These are phyloP conservation scores for thale cress (Arabidopsis thaliana) DNA, from an alignment of 345 rosid species.

Conservation along the genomic window TAIR10.1 NC_003070.9:18673001-18673500, in stretches of 20 bases:
- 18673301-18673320: slow-evolving; percentile 49
- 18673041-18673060: slow-evolving; percentile 54
- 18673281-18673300: slow-evolving; percentile 40
- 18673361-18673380: slow-evolving; percentile 61
- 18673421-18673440: slow-evolving; percentile 54
- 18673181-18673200: slow-evolving; percentile 56
- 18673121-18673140: slow-evolving; percentile 41
- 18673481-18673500: slow-evolving; percentile 67
- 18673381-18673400: slow-evolving; percentile 64
- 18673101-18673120: slow-evolving; percentile 41
- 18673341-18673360: slow-evolving; percentile 54
- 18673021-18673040: slow-evolving; percentile 40
- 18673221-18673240: slow-evolving; percentile 65
- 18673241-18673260: slow-evolving; percentile 61
- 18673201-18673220: slow-evolving; percentile 59
- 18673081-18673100: slow-evolving; percentile 29
- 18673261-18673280: slow-evolving; percentile 45
- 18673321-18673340: slow-evolving; percentile 46
- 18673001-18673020: slow-evolving; percentile 39
- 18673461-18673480: slow-evolving; percentile 61
- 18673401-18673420: slow-evolving; percentile 53
- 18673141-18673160: slow-evolving; percentile 45
- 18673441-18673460: slow-evolving; percentile 55
- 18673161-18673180: slow-evolving; percentile 59
- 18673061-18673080: slow-evolving; percentile 34